Evolutionary conservation across 2,329 filamentous ascomycete species (phyloP), one percentile per base, ranked within the genome.

Genomic region (Fonsecaea pedrosoi): DNA sequence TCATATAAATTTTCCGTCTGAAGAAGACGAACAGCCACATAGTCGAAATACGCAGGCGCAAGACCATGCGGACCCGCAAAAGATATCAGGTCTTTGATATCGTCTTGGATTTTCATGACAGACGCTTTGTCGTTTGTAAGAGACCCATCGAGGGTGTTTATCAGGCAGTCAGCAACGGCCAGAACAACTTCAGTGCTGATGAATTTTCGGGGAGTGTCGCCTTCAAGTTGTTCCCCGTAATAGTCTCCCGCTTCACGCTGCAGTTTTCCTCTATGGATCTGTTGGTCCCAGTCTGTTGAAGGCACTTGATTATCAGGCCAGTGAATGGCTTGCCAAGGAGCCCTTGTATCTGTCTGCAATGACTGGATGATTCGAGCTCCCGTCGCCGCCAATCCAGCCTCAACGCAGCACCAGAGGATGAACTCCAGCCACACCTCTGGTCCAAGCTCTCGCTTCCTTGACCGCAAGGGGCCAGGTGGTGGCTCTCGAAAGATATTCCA

Each of bases 141-240:
- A 69, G 73, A 68, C 71, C 79, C 37, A 54, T 82, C 82, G 25
- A 81, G 71, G 62, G 79, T 80, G 66, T 82, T 84, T 48, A 83
- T 73, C 13, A 87, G 73, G 15, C 82, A 83, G 71, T 87, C 84
- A 35, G 87, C 77, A 48, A 87, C 81, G 5, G 84, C 83, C 60
- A 82, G 78, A 32, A 88, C 80, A 10, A 89, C 81, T 75, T 89
- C 87, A 50, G 80, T 79, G 72, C 86, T 88, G 71, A 89, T 82
- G 0, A 84, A 87, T 58, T 79, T 76, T 50, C 69, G 67, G 2
- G 78, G 80, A 38, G 82, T 76, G n/a, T 80, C 79, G 35, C 77
- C 73, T 66, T 81, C 80, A 2, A 76, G 69, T 32, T 72, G 62
- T 18, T 71, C 70, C 4, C 35, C 10, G 37, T 69, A 67, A 56